Evolutionary conservation across 129 eudicot genomes (phyloP), one percentile per base, ranked within the genome.

Genomic region (Glebionis coronaria): DNA sequence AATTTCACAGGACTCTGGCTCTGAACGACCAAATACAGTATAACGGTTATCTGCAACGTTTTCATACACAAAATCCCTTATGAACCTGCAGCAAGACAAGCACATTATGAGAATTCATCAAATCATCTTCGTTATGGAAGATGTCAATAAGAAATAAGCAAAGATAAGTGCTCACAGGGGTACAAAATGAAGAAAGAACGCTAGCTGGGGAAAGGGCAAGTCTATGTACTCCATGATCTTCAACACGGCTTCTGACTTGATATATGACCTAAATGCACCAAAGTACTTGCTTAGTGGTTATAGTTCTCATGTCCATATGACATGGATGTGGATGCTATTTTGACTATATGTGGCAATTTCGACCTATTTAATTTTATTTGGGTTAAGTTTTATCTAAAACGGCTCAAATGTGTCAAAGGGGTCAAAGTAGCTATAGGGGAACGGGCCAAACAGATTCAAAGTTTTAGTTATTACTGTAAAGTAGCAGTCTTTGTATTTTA

Each of bases 181-280:
- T 49, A 90, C 84, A 57, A 90, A 85, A 13, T 94, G 82, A 57
- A 94, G 77, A 70, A 94, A 85, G 80, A 94, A 87, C 12, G 99
- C 99, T 72, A 94, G 72, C 74, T 94, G 97, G 15, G 97, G 99
- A 56, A 87, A 90, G n/a, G 99, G 99, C 75, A 94, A 69, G 78
- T 94, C 78, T 56, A 94, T 89, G 83, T 87, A 87, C 76, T 94
- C 94, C 99, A 94, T 90, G 66, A 94, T 94, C 94, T 90, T 94
- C 77, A 94, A 62, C 16, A 94, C 97, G 51, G 99, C 97, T 56
- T 87, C 99, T 15, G 99, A 94, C 79, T 94, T 94, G 56, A 90
- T 87, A 51, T 94, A 94, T 53, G 97, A 85, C 75, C 99, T 94
- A 59, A 80, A 77, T 42, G 19, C 18, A 71, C 44, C 54, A 4